These are phyloP conservation scores for Calocybe cyanea DNA, from an alignment of 768 basidiomycete species.

Conservation along the genomic window DNA sequence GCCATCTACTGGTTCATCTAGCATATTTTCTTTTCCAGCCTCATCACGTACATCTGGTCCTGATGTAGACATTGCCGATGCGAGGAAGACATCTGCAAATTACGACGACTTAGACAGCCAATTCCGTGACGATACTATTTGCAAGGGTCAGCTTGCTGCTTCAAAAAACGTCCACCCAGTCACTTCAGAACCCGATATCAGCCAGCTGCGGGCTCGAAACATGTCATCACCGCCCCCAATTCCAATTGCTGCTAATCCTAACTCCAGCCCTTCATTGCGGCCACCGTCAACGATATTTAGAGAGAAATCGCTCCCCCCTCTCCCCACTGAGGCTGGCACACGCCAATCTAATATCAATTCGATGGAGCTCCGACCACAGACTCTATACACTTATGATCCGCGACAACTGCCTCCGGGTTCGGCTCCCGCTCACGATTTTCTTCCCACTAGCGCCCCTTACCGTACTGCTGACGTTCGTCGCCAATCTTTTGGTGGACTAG, in stretches of 20 bases:
- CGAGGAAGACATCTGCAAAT: slow-evolving; percentile 35
- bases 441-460: slow-evolving; percentile 65
- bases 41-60: slow-evolving; percentile 63
- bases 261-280: slow-evolving; percentile 12
- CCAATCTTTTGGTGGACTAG: slow-evolving; percentile 73
- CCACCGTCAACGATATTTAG: slow-evolving; percentile 32
- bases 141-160: slow-evolving; percentile 23
- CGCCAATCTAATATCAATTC: slow-evolving; percentile 30
- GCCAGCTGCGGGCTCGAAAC: slow-evolving; percentile 37
- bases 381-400: slow-evolving; percentile 60
- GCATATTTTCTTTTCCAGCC: slow-evolving; percentile 69
- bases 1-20: slow-evolving; percentile 73
- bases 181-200: slow-evolving; percentile 62
- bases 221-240: slow-evolving; percentile 25
- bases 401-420: slow-evolving; percentile 43
- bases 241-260: slow-evolving; percentile 11
- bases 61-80: slow-evolving; percentile 49
- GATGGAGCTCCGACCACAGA: slow-evolving; percentile 55
- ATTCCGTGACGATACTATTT: slow-evolving; percentile 28
- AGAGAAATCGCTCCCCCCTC: slow-evolving; percentile 77
- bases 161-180: slow-evolving; percentile 47
- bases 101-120: slow-evolving; percentile 42
- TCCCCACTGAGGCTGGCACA: slow-evolving; percentile 51
- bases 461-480: slow-evolving; percentile 52
- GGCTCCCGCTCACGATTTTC: slow-evolving; percentile 45